A percentile compares a stretch with the other conserved stretches of the same genome.
Evolutionary conservation across 1,284 basidiomycete species (phyloP).

Genomic region (Rhodotorula sp.): DNA sequence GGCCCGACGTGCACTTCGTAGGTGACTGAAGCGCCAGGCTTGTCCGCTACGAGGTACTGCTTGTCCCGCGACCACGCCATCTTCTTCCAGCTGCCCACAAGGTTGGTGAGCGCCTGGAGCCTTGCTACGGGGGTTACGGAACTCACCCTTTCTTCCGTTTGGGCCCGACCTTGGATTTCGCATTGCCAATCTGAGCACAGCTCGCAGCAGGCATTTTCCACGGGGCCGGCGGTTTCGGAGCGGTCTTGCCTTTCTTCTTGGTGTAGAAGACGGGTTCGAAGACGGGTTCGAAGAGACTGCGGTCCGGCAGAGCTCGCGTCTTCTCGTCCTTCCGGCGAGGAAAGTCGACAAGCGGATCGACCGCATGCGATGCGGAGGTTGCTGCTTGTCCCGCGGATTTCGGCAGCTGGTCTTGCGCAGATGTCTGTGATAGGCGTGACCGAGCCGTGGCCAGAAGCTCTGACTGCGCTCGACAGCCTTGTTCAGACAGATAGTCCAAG

Average conservation of each 20-base stretch:
- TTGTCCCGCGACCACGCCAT: slow-evolving; percentile 37
- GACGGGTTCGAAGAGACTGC: slow-evolving; percentile 31
- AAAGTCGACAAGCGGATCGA: slow-evolving; percentile 30
- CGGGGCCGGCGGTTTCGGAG: not conserved
- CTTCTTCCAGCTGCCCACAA: slow-evolving; percentile 24
- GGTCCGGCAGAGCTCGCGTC: slow-evolving; percentile 7
- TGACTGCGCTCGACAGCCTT: slow-evolving; percentile 64
- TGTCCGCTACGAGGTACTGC: slow-evolving; percentile 33
- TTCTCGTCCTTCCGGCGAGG: slow-evolving; percentile 9
- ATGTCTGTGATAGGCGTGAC: not conserved
- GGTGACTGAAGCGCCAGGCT: slow-evolving; percentile 33
- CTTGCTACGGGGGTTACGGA: not conserved
- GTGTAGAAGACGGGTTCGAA: slow-evolving; percentile 12
- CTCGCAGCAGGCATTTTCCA: slow-evolving; percentile 14
- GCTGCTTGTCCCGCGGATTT: rapidly evolving
- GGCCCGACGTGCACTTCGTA: slow-evolving; percentile 28
- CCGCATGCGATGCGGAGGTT: not conserved
- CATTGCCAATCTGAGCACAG: slow-evolving; percentile 34
- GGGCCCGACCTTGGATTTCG: slow-evolving; percentile 14
- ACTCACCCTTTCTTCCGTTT: slow-evolving; percentile 20
- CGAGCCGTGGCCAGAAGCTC: slow-evolving; percentile 7
- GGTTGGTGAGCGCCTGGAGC: not conserved
- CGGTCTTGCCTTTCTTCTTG: not conserved
- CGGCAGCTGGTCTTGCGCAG: not conserved
- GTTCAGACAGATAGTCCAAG: slow-evolving; percentile 78